Conservation (phyloP, 495 filamentous ascomycete species). For the Aspergillus haitiensis region DNA sequence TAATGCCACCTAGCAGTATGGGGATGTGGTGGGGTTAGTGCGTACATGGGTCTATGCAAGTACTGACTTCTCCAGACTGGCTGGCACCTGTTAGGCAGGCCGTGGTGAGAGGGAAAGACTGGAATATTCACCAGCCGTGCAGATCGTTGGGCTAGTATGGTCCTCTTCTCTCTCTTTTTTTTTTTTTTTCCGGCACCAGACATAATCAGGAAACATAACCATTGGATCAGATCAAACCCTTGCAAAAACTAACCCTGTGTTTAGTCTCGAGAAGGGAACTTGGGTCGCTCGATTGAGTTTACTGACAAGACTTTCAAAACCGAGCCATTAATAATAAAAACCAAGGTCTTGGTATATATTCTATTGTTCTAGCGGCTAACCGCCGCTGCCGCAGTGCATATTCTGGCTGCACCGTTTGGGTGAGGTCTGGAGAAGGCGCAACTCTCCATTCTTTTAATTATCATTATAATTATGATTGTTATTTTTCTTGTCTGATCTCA, state of each 20-base stretch:
- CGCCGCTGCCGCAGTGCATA: slow-evolving; percentile 23
- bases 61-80: too few relatives aligned
- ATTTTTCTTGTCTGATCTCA: slow-evolving; percentile 1
- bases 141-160: too few relatives aligned
- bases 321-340: neutral
- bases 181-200: slow-evolving; percentile 17
- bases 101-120: too few relatives aligned
- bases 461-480: neutral
- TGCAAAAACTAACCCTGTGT: neutral
- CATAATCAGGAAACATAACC: neutral
- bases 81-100: too few relatives aligned
- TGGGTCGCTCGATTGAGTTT: slow-evolving; percentile 22
- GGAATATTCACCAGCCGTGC: too few relatives aligned
- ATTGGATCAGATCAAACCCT: slow-evolving; percentile 3
- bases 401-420: slow-evolving; percentile 5
- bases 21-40: too few relatives aligned
- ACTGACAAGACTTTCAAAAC: neutral
- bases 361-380: slow-evolving; percentile 10
- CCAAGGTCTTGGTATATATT: too few relatives aligned
- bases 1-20: too few relatives aligned
- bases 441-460: neutral
- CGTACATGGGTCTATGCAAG: too few relatives aligned
- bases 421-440: neutral
- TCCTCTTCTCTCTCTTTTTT: too few relatives aligned
- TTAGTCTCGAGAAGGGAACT: slow-evolving; percentile 5